These are phyloP conservation scores for Boletus pseudopeckii DNA, from an alignment of 768 basidiomycete genomes.

Conservation along the genomic window DNA sequence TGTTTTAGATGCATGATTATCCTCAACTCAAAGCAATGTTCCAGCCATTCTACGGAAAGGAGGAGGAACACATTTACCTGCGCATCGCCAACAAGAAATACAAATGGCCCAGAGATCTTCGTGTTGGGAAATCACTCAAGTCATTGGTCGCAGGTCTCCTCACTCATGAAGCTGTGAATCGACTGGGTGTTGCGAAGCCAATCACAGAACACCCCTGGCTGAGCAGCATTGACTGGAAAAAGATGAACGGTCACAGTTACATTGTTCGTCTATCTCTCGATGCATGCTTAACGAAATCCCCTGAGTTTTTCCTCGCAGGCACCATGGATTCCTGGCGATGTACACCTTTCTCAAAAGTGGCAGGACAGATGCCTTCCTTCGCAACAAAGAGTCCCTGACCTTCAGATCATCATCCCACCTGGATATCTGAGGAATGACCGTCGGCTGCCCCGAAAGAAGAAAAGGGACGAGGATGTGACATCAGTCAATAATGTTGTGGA, in stretches of 20 bases:
- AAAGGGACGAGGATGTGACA: neutral
- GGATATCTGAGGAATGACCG: conserved; percentile 37
- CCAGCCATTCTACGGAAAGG: conserved; percentile 28
- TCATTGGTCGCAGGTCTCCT: conserved; percentile 43
- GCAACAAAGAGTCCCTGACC: conserved; percentile 37
- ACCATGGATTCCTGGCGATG: conserved; percentile 37
- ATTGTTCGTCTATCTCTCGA: conserved; percentile 38
- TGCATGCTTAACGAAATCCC: neutral
- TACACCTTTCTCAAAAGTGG: conserved; percentile 34
- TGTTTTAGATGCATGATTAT: neutral
- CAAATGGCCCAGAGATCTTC: conserved; percentile 38
- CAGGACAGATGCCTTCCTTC: conserved; percentile 37
- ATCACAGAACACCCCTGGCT: conserved; percentile 47
- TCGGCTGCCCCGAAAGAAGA: conserved; percentile 25
- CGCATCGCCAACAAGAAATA: conserved; percentile 30
- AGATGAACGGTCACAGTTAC: conserved; percentile 41
- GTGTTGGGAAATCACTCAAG: conserved; percentile 40
- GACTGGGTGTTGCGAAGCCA: conserved; percentile 38
- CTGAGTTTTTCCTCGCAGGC: conserved; percentile 32
- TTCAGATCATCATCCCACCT: conserved; percentile 35
- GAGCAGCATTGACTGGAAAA: conserved; percentile 43
- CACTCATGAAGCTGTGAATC: conserved; percentile 31
- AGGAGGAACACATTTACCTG: conserved; percentile 25
- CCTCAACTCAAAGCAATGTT: neutral
- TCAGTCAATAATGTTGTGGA: neutral